Percentiles rank a stretch among this genome's conserved stretches.
Conservation (phyloP, 352 stramenopile genomes). For the Phytophthora lateralis region DNA sequence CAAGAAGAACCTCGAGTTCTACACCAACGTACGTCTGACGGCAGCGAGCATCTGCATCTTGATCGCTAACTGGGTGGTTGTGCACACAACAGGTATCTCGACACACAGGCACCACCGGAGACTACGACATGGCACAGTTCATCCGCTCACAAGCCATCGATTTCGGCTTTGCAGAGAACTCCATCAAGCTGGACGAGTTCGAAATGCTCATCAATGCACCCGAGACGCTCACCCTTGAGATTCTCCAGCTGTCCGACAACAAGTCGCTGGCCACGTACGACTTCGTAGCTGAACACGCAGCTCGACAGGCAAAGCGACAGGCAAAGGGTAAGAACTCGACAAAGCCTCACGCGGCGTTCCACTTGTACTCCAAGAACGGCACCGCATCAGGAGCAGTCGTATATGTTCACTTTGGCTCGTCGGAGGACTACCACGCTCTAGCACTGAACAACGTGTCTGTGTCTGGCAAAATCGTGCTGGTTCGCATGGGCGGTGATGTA, state of each 20-base stretch:
- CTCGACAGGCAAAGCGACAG: conserved; percentile 30
- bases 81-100: conserved; percentile 41
- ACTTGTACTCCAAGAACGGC: conserved; percentile 86
- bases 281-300: conserved; percentile 33
- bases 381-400: conserved; percentile 59
- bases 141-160: conserved; percentile 73
- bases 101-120: conserved; percentile 64
- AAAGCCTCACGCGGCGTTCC: conserved; percentile 59
- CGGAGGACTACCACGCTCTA: conserved; percentile 70
- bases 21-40: conserved; percentile 50
- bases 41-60: neutral
- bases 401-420: conserved; percentile 78
- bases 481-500: conserved; percentile 70
- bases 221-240: conserved; percentile 57
- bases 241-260: conserved; percentile 34
- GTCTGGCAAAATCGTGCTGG: conserved; percentile 53
- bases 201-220: conserved; percentile 81
- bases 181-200: conserved; percentile 85
- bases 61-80: neutral
- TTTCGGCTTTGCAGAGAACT: conserved; percentile 75
- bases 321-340: conserved; percentile 36
- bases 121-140: conserved; percentile 80
- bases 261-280: conserved; percentile 28
- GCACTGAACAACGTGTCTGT: conserved; percentile 55
- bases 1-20: conserved; percentile 76